Conservation (phyloP, 2,329 filamentous ascomycete genomes). For the Colletotrichum cuscutae region DNA sequence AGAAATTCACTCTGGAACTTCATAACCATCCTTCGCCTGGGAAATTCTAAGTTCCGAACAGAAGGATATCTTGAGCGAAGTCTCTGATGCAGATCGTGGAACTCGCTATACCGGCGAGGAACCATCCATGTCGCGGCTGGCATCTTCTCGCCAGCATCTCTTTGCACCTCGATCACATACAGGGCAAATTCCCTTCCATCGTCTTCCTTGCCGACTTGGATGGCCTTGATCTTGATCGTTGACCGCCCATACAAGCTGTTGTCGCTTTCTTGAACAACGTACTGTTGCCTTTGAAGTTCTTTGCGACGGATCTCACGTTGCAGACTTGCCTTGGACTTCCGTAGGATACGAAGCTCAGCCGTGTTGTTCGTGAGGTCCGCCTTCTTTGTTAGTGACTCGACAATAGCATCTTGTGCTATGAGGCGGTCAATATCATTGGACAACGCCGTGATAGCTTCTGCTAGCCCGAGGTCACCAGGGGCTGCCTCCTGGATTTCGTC, state of each 20-base stretch:
- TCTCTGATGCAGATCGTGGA: slow-evolving; percentile 93
- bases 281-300: slow-evolving; percentile 95
- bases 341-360: slow-evolving; percentile 88
- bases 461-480: slow-evolving; percentile 90
- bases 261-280: slow-evolving; percentile 96
- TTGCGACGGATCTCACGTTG: slow-evolving; percentile 93
- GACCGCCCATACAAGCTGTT: slow-evolving; percentile 96
- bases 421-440: slow-evolving; percentile 92
- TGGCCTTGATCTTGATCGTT: slow-evolving; percentile 88
- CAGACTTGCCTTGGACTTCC: slow-evolving; percentile 93
- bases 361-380: slow-evolving; percentile 98
- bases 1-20: slow-evolving; percentile 97
- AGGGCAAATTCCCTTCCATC: slow-evolving; percentile 94
- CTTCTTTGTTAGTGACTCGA: slow-evolving; percentile 91
- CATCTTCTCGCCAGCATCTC: slow-evolving; percentile 94
- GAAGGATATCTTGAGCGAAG: slow-evolving; percentile 87
- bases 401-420: slow-evolving; percentile 85
- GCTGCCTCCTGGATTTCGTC: slow-evolving; percentile 94
- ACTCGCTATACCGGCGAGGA: slow-evolving; percentile 94
- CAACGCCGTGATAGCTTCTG: slow-evolving; percentile 91
- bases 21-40: slow-evolving; percentile 90
- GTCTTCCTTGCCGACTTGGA: slow-evolving; percentile 90
- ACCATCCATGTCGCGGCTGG: slow-evolving; percentile 95
- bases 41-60: slow-evolving; percentile 91
- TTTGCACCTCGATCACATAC: slow-evolving; percentile 91